phyloP scores from a whole-genome alignment of 2,329 filamentous ascomycete species.

The Ceratocystis huliohia region DNA sequence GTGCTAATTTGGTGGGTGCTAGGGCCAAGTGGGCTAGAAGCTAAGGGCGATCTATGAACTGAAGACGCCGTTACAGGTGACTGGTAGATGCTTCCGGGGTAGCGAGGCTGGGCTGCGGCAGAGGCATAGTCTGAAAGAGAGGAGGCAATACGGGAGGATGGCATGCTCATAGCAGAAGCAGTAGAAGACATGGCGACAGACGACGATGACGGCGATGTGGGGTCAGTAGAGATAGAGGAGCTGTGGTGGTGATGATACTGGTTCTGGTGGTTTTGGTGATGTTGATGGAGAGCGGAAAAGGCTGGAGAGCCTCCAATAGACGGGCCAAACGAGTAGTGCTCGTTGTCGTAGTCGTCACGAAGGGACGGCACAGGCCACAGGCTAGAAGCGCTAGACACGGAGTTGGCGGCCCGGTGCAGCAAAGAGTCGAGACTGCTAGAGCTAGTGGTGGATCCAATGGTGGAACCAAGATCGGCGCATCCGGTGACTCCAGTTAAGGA shows the following conservation, averaged over 20 bases:
- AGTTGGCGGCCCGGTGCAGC: slow-evolving; percentile 23
- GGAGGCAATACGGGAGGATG: background rate
- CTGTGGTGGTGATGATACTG: background rate
- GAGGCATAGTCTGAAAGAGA: slow-evolving; percentile 12
- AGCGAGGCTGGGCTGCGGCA: slow-evolving; percentile 9
- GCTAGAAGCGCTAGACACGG: slow-evolving; percentile 23
- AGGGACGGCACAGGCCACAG: slow-evolving; percentile 30
- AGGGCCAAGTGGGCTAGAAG: slow-evolving; percentile 11
- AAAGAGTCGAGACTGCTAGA: slow-evolving; percentile 9
- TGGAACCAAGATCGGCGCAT: slow-evolving; percentile 4
- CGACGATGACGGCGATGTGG: background rate
- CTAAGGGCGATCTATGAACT: slow-evolving; percentile 7
- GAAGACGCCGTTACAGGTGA: background rate
- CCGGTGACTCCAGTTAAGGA: background rate
- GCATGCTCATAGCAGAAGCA: background rate
- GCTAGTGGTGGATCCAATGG: slow-evolving; percentile 8
- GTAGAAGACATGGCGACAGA: background rate
- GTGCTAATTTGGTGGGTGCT: slow-evolving; percentile 3
- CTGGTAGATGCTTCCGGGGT: slow-evolving; percentile 10
- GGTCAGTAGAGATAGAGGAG: background rate
- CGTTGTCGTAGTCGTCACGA: slow-evolving; percentile 30
- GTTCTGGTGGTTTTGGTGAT: background rate
- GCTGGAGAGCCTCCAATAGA: slow-evolving; percentile 8
- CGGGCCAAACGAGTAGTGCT: slow-evolving; percentile 25
- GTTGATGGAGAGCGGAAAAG: background rate